phyloP scores from a whole-genome alignment of 352 stramenopile species.

The Pythium aristosporum region DNA sequence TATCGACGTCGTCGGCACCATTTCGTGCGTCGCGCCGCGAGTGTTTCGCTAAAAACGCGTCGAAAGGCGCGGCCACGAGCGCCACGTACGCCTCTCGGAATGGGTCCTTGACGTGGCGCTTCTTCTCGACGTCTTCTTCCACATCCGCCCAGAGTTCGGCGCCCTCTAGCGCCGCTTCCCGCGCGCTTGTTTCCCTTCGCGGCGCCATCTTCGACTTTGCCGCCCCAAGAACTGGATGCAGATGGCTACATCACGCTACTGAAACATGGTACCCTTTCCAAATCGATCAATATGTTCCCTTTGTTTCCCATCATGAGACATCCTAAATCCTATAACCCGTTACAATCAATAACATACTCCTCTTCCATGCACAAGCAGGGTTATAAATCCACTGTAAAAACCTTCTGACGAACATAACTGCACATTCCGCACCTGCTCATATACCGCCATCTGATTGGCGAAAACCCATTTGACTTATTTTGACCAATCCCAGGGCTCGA shows the following conservation, averaged over 20 bases:
- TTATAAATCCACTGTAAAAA: too few species aligned
- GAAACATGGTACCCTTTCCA: background rate
- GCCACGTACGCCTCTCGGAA: slow-evolving; percentile 35
- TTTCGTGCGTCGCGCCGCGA: background rate
- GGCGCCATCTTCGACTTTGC: slow-evolving; percentile 19
- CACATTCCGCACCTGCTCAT: too few species aligned
- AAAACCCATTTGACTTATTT: background rate
- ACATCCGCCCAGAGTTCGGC: slow-evolving; percentile 17
- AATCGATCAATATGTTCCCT: too few species aligned
- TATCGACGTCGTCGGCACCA: background rate
- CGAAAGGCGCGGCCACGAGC: slow-evolving; percentile 33
- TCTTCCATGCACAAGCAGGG: too few species aligned
- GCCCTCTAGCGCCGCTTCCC: background rate
- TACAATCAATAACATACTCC: too few species aligned
- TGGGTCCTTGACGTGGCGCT: slow-evolving; percentile 35
- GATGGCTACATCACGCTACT: slow-evolving; percentile 14
- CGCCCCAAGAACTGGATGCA: background rate
- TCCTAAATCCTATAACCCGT: too few species aligned
- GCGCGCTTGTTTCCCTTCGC: slow-evolving; percentile 23
- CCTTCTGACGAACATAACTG: too few species aligned
- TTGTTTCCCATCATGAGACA: too few species aligned
- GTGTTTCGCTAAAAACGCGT: slow-evolving; percentile 16
- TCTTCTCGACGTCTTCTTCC: slow-evolving; percentile 42
- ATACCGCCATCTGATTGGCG: too few species aligned
- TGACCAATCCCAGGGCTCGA: background rate